Percentiles rank a stretch among this genome's conserved stretches.
Evolutionary conservation across 805 yeast species (phyloP).

Genomic region (Metschnikowia vanudenii): DNA sequence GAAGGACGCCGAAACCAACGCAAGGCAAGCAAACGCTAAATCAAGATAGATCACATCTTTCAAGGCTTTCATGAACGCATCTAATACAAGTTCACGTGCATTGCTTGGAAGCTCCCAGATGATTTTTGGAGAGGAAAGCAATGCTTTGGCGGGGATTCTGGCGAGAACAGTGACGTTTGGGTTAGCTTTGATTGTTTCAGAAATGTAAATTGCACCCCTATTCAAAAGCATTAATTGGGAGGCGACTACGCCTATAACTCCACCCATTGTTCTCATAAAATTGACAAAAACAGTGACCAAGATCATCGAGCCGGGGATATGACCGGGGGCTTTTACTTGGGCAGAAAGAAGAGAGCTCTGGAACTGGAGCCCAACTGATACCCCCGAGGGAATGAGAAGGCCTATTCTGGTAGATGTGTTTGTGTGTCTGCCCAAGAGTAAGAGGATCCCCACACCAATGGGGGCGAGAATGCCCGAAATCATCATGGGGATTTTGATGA

Average conservation of each 20-base stretch:
- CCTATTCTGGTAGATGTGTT: conserved; percentile 29
- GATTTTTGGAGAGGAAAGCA: conserved; percentile 26
- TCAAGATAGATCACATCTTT: conserved; percentile 19
- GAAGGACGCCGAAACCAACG: conserved; percentile 14
- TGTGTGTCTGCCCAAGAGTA: conserved; percentile 26
- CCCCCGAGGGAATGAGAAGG: conserved; percentile 32
- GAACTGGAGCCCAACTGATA: conserved; percentile 37
- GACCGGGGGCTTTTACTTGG: conserved; percentile 37
- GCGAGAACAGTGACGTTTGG: conserved; percentile 7
- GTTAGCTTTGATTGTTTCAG: conserved; percentile 4
- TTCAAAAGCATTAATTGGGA: conserved; percentile 31
- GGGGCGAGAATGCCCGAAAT: conserved; percentile 32
- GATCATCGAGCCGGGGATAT: conserved; percentile 37
- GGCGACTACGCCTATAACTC: conserved; percentile 31
- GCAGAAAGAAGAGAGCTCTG: conserved; percentile 37
- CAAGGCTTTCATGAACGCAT: conserved; percentile 23
- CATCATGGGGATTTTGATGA: conserved; percentile 33
- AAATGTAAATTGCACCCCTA: conserved; percentile 14
- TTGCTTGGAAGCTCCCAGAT: conserved; percentile 27
- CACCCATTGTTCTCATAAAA: conserved; percentile 33
- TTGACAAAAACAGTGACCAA: conserved; percentile 34
- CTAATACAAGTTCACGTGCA: conserved; percentile 24
- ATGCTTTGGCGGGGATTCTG: conserved; percentile 8
- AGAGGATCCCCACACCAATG: conserved; percentile 35
- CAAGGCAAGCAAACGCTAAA: conserved; percentile 17